Base-by-base conservation (phyloP, 192 early-diverging fungal species). In the Gonapodya sp. region DNA sequence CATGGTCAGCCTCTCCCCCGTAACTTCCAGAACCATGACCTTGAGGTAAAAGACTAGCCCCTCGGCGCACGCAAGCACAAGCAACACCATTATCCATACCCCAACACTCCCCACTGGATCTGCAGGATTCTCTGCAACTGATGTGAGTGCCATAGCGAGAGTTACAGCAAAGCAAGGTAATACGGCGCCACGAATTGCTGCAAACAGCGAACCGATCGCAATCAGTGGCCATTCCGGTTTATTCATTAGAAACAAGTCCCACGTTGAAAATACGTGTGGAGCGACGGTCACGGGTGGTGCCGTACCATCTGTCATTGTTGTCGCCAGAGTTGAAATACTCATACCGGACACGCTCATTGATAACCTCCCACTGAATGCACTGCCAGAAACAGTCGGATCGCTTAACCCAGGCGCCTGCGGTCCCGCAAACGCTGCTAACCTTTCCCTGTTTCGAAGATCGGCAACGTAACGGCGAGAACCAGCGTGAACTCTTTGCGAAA, bases 1-100 rank as follows among this genome's bases (percentile, higher is more conserved):
- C 75, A 77, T 77, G 18, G 75, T 77, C 8, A 77, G 75, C 16
- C 75, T 16, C 31, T 77, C 75, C 31, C 75, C 75, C 8, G 75
- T 34, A 16, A 77, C 30, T 33, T 77, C 75, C 8, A 77, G 34
- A 2, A 18, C 18, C 8, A 77, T 8, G 8, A 77, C 75, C 75
- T 77, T 77, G 75, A 34, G 30, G 75, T 77, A 77, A 33, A 77
- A 77, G 34, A 34, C 2, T 14, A 77, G 8, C 31, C 75, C 75
- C 75, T 77, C 75, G 8, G 46, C 46, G 46, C 46, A 64, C 46
- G 46, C 46, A 8, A 64, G 24, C 46, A 64, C 46, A 24, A 24
- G 8, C 46, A 64, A 64, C 8, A 64, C 24, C 46, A 64, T 64
- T 24, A 64, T 24, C 46, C 46, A 64, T 64, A 64, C 24, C 8